Evolutionary conservation across 2,329 filamentous ascomycete species (phyloP), one percentile per base, ranked within the genome.

Genomic region (Aureobasidium sp.): DNA sequence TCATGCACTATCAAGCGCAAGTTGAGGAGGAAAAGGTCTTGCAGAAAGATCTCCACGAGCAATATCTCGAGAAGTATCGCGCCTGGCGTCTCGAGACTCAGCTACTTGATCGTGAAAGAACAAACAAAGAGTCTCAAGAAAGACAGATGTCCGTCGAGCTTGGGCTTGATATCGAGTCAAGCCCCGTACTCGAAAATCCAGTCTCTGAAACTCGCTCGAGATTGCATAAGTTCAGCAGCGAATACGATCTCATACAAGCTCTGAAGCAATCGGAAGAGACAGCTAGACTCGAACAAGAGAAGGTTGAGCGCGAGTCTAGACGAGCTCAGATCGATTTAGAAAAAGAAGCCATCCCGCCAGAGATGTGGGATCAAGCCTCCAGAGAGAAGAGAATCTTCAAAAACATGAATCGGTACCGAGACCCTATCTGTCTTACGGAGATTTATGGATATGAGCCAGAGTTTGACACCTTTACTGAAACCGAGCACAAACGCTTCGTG

Each of bases 301-400:
- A 68, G 47, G 67, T 69, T 48, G 77, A 80, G 34, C 74, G 72
- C 20, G 78, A 80, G 59, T 83, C 83, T 37, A 82, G 85, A 66
- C 85, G 87, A 70, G 85, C 88, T 60, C 87, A 87, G 69, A 86
- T 87, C 63, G 87, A 89, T 64, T 88, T 84, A 66, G 87, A 89
- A 48, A 91, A 89, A 70, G 90, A 93, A 72, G 90, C 90, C 0
- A 79, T 82, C 4, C 84, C 93, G 52, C 89, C 89, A 0, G 79
- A 85, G 62, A 88, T 91, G 81, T 82, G 85, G 76, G 82, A 81
- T 9, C 76, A 81, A 10, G 80, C 86, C 59, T 83, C 88, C 64
- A 83, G 82, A 59, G 75, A 82, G 43, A 79, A 81, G 59, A 79
- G 79, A 24, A 78, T 81, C 52, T 92, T 86, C 68, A 78, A 82